These are phyloP conservation scores for Albizia julibrissin DNA, from an alignment of 306 rosid genomes.

Conservation along the genomic window DNA sequence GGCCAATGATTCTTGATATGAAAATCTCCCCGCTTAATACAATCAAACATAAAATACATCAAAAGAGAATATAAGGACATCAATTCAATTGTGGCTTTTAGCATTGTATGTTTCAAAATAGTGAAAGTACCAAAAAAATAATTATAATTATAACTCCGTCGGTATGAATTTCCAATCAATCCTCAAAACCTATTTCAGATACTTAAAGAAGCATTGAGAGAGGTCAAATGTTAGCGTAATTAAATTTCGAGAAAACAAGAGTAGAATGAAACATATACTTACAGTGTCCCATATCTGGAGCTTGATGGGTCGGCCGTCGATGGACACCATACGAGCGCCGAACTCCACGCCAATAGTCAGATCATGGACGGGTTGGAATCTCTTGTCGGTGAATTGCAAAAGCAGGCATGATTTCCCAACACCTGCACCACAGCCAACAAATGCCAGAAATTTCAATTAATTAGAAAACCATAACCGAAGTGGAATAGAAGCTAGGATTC, in stretches of 20 bases:
- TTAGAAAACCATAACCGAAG: conserved; percentile 39
- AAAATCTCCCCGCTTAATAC: background rate
- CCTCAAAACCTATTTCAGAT: conserved; percentile 2
- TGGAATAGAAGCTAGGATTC: conserved; percentile 7
- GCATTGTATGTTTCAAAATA: too few relatives aligned
- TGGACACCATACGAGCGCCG: conserved; percentile 96
- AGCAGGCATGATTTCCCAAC: conserved; percentile 95
- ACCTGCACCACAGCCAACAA: conserved; percentile 51
- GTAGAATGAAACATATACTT: conserved; percentile 11
- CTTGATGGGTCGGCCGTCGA: conserved; percentile 79
- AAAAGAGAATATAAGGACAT: background rate
- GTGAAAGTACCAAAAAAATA: background rate
- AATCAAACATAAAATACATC: background rate
- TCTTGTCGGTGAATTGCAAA: conserved; percentile 92
- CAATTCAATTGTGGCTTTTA: background rate
- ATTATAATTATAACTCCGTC: background rate
- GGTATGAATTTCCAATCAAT: background rate
- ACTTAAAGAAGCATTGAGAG: conserved; percentile 4
- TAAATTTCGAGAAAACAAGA: background rate
- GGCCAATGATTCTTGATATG: too few relatives aligned
- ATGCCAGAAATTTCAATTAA: conserved; percentile 20
- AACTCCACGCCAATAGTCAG: conserved; percentile 97
- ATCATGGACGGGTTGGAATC: conserved; percentile 98
- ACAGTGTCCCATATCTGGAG: conserved; percentile 99
- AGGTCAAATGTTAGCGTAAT: background rate